Base-by-base conservation (phyloP, 192 early-diverging fungal genomes). In the Allomyces javanicus region DNA sequence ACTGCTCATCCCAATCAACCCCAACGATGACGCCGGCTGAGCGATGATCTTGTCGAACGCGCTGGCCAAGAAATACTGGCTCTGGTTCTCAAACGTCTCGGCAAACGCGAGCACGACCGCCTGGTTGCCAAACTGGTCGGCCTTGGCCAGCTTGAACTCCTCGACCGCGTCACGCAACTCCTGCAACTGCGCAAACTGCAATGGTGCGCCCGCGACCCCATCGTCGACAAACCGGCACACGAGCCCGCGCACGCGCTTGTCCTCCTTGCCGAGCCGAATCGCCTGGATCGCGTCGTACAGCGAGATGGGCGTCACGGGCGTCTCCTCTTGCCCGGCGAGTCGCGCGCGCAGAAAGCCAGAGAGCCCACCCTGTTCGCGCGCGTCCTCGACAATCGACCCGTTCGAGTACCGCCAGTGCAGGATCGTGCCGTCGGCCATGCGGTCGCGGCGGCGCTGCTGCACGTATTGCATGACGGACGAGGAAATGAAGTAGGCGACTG, bases 81-180 rank as follows among this genome's bases (percentile, higher is more conserved):
- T 14, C 68, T 88, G 86, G 62, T 76, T 79, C 62, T 83, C 78
- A 70, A 88, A 87, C 6, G 83, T 82, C 65, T 87, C 87, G 10
- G 85, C 81, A 61, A 73, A 78, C n/a, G 85, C 85, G 44, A 78
- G 73, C 66, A 81, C 67, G 17, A 72, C 73, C 63, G 81, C 80
- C 23, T 73, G 70, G 22, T 69, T 55, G 0, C 76, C 77, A 58
- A 76, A 69, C 62, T 75, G 73, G 44, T 76, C 69, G 17, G 74
- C 72, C 65, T 85, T 86, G 19, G 73, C 72, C 23, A 69, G 67
- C 64, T 72, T 77, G 67, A 88, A 83, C 61, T 68, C 66, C 21
- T 71, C 65, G 58, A 85, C 62, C 10, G 81, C 81, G 11, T 74
- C 61, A 27, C 83, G 72, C 11, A 87, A 70, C 67, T 88, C 86